Conservation (phyloP, 2,329 filamentous ascomycete genomes). For the Diaporthe longicolla region DNA sequence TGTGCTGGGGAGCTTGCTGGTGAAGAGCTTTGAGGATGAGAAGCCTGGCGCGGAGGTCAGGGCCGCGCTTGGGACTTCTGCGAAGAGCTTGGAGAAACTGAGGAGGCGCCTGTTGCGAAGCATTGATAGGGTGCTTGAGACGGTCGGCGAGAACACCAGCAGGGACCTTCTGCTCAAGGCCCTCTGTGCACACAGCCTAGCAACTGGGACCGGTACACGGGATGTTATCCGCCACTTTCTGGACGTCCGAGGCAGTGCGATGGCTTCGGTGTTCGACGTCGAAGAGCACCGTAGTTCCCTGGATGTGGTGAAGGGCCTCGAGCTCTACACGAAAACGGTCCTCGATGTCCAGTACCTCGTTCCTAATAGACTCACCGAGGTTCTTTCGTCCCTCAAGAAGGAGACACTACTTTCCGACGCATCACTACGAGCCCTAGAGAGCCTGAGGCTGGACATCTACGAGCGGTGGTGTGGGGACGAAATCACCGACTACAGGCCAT, state of each 20-base stretch:
- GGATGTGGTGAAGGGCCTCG: constrained; percentile 75
- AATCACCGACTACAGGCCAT: constrained; percentile 87
- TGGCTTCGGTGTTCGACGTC: constrained; percentile 72
- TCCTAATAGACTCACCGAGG: constrained; percentile 78
- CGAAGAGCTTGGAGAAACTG: constrained; percentile 73
- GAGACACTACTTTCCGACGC: constrained; percentile 80
- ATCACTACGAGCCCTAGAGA: constrained; percentile 75
- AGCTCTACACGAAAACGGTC: constrained; percentile 82
- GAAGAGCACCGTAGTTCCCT: constrained; percentile 58
- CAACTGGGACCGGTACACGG: constrained; percentile 82
- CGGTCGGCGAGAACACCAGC: constrained; percentile 67
- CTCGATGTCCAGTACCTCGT: constrained; percentile 83
- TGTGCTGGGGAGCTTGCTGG: constrained; percentile 81
- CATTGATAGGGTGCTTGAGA: constrained; percentile 78
- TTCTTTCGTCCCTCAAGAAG: constrained; percentile 77
- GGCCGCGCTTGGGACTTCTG: constrained; percentile 69
- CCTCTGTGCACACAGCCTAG: constrained; percentile 85
- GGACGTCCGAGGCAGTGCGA: constrained; percentile 77
- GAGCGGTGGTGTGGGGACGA: constrained; percentile 86
- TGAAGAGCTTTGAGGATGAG: constrained; percentile 77
- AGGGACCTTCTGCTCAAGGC: constrained; percentile 75
- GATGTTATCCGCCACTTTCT: constrained; percentile 87
- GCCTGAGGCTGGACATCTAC: constrained; percentile 82
- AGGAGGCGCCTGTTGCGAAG: constrained; percentile 75
- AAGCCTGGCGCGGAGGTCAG: constrained; percentile 51